A percentile compares a stretch with the other conserved stretches of the same genome.
Conservation (phyloP, 1,284 basidiomycete species). For the Bondarzewia mesenterica region DNA sequence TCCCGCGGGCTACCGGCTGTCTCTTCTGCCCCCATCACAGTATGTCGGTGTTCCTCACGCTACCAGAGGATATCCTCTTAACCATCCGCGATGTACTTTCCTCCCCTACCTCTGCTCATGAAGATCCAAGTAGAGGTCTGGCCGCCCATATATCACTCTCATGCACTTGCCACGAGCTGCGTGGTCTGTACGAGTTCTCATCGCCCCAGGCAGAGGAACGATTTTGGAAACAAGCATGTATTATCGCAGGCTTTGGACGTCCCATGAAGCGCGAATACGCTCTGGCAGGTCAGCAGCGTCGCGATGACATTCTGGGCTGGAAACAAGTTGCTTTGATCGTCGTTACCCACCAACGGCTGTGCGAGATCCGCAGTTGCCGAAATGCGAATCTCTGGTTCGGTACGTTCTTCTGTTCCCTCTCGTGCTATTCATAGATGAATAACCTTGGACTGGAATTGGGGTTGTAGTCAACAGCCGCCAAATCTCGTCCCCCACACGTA, state of each 20-base stretch:
- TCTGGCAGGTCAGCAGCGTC: slow-evolving; percentile 1
- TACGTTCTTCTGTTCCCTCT: slow-evolving; percentile 14
- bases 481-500: too few species aligned
- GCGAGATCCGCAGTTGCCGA: slow-evolving; percentile 24
- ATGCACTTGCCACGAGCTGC: slow-evolving; percentile 18
- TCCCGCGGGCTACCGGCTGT: too few species aligned
- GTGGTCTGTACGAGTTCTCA: slow-evolving; percentile 16
- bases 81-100: slow-evolving; percentile 18
- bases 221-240: slow-evolving; percentile 23
- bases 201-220: slow-evolving; percentile 13
- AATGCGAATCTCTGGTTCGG: slow-evolving; percentile 22
- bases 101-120: slow-evolving; percentile 13
- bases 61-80: slow-evolving; percentile 17
- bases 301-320: slow-evolving; percentile 14
- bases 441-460: too few species aligned
- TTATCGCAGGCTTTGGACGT: slow-evolving; percentile 22
- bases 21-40: too few species aligned
- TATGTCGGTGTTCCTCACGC: slow-evolving; percentile 9
- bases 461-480: too few species aligned
- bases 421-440: background rate
- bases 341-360: slow-evolving; percentile 17
- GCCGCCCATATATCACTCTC: slow-evolving; percentile 21
- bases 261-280: slow-evolving; percentile 15
- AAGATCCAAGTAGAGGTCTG: slow-evolving; percentile 18
- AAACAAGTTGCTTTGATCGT: slow-evolving; percentile 18